A percentile compares a stretch with the other conserved stretches of the same genome.
Conservation (phyloP, 305 asterid genomes). For the Solanum hybrid region DNA sequence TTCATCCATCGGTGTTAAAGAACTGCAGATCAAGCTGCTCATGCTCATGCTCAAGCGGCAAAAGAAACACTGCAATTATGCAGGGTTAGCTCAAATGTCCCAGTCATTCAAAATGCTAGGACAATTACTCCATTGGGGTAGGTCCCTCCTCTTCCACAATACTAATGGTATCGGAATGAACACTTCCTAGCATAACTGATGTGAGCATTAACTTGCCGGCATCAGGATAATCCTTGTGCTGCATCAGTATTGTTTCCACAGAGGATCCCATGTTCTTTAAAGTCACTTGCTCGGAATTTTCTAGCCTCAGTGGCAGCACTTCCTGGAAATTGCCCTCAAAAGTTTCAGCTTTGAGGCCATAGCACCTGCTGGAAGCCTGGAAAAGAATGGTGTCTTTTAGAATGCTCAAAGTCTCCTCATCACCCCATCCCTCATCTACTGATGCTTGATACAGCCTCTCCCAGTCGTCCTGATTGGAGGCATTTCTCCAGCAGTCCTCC, state of each 20-base stretch:
- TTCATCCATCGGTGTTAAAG: background rate
- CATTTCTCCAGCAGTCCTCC: slow-evolving; percentile 96
- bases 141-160: slow-evolving; percentile 17
- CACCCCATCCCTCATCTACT: slow-evolving; percentile 65
- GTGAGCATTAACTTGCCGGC: slow-evolving; percentile 83
- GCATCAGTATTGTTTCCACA: slow-evolving; percentile 64
- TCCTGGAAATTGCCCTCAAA: slow-evolving; percentile 57
- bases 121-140: slow-evolving; percentile 29
- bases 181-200: slow-evolving; percentile 59
- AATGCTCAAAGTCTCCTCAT: slow-evolving; percentile 43
- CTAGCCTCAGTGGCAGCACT: slow-evolving; percentile 56
- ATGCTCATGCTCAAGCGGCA: background rate
- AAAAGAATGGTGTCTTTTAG: slow-evolving; percentile 59
- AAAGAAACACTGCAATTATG: background rate
- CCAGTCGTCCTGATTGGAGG: slow-evolving; percentile 87
- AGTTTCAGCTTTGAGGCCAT: slow-evolving; percentile 52
- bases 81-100: background rate
- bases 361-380: slow-evolving; percentile 71
- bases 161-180: slow-evolving; percentile 3
- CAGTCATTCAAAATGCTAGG: background rate
- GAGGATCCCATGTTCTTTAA: slow-evolving; percentile 33
- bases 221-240: slow-evolving; percentile 77
- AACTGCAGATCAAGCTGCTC: background rate
- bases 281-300: slow-evolving; percentile 20
- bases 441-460: slow-evolving; percentile 46